These are phyloP conservation scores for Nigrograna mackinnonii DNA, from an alignment of 2,329 filamentous ascomycete genomes.

Conservation along the genomic window DNA sequence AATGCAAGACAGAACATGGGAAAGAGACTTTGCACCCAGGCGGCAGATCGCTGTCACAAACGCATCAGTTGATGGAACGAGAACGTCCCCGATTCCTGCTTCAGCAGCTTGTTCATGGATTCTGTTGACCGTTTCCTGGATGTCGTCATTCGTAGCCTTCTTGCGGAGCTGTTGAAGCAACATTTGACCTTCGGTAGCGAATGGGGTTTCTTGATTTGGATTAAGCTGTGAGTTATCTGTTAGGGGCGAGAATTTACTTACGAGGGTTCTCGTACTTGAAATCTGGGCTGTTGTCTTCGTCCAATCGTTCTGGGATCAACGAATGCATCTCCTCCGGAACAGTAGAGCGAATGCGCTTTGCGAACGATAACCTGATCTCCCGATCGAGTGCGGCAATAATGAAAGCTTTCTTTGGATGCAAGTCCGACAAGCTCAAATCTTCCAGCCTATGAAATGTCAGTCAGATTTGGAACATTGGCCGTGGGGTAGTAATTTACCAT, in stretches of 20 bases:
- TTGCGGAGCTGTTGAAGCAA: slow-evolving; percentile 77
- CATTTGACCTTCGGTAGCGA: slow-evolving; percentile 81
- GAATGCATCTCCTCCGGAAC: slow-evolving; percentile 80
- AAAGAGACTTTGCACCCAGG: slow-evolving; percentile 92
- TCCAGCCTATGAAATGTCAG: slow-evolving; percentile 60
- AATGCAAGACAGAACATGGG: slow-evolving; percentile 92
- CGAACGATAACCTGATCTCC: slow-evolving; percentile 94
- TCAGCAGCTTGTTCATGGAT: slow-evolving; percentile 80
- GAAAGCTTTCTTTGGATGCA: slow-evolving; percentile 91
- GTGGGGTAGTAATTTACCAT: slow-evolving; percentile 61
- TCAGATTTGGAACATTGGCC: neutral
- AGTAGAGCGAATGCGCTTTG: slow-evolving; percentile 92
- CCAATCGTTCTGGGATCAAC: slow-evolving; percentile 83
- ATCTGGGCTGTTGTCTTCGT: slow-evolving; percentile 90
- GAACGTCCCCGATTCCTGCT: slow-evolving; percentile 70
- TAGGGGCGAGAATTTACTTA: slow-evolving; percentile 47
- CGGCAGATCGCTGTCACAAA: slow-evolving; percentile 93
- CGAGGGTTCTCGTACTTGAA: slow-evolving; percentile 85
- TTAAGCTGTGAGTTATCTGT: neutral
- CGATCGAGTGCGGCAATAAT: slow-evolving; percentile 91
- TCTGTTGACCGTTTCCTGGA: slow-evolving; percentile 77
- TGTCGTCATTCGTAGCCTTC: slow-evolving; percentile 83
- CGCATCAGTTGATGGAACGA: slow-evolving; percentile 87
- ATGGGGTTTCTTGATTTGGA: slow-evolving; percentile 69
- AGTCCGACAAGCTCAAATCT: slow-evolving; percentile 74